Evolutionary conservation across 768 basidiomycete species (phyloP), one percentile per base, ranked within the genome.

Genomic region (Lentinus tigrinus): DNA sequence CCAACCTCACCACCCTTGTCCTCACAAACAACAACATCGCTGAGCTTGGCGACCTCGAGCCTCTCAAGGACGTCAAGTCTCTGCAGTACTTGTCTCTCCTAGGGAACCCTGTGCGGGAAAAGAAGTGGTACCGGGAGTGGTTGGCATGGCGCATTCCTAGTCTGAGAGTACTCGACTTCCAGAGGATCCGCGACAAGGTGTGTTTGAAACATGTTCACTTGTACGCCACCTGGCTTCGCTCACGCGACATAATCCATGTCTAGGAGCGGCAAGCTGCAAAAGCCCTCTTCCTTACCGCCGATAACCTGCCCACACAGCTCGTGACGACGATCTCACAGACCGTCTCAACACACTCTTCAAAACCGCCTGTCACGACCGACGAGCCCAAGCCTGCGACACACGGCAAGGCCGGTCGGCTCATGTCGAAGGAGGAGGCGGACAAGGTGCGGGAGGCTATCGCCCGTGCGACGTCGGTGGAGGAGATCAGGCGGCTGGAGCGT

Each of bases 61-160:
- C 93, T 21, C 78, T 93, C 51, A 89, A 85, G 70, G 89, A 91
- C 66, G 72, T 92, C 54, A 85, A 78, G 69, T 77, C 81, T 37
- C 84, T 96, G 64, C 84, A 86, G 70, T 92, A 87, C 69, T 72
- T 96, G 50, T 85, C 85, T 37, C 74, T 95, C 63, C 65, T 91
- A 62, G 93, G 91, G 23, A 91, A 91, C 65, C 92, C 94, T 54
- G 91, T 95, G 31, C 77, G 81, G 70, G 89, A 94, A 78, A 91
- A 90, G 81, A 92, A 93, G 84, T 92, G 89, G 85, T 96, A 95
- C 79, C 90, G 93, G 78, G 91, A 93, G 78, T 96, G 93, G 93
- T 84, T 95, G 79, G 85, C 91, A 66, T 93, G 85, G 85, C 85
- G 87, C 77, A 80, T 93, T 79, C 85, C 88, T 73, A 81, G 83